Conservation (phyloP, 768 basidiomycete genomes). For the Megacollybia marginata region DNA sequence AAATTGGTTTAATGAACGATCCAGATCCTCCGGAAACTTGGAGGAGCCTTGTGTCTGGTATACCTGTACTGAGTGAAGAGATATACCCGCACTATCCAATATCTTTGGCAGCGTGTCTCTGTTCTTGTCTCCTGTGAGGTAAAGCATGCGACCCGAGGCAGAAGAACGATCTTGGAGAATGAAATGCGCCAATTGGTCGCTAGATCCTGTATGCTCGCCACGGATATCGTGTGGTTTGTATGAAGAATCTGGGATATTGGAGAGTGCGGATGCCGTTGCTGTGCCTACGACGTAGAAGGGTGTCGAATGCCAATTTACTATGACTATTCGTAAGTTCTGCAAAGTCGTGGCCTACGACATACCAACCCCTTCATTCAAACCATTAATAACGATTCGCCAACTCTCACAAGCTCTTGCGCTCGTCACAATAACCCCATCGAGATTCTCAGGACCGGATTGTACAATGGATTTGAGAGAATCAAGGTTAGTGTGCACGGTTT, state of each 20-base stretch:
- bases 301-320: slow-evolving; percentile 42
- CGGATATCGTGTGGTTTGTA: slow-evolving; percentile 24
- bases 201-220: slow-evolving; percentile 53
- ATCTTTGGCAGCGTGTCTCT: slow-evolving; percentile 38
- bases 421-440: slow-evolving; percentile 67
- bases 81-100: slow-evolving; percentile 34
- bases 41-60: slow-evolving; percentile 61
- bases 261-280: slow-evolving; percentile 46
- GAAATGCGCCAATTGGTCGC: slow-evolving; percentile 58
- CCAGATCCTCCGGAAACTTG: slow-evolving; percentile 40
- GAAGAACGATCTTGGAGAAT: slow-evolving; percentile 36
- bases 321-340: slow-evolving; percentile 7
- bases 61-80: slow-evolving; percentile 49
- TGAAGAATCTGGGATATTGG: slow-evolving; percentile 22
- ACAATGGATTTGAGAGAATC: slow-evolving; percentile 36
- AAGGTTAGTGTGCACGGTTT: slow-evolving; percentile 52
- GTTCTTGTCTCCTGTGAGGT: slow-evolving; percentile 81
- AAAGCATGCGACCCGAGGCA: slow-evolving; percentile 36
- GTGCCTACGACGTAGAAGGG: slow-evolving; percentile 81
- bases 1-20: slow-evolving; percentile 16
- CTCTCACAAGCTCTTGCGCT: slow-evolving; percentile 74
- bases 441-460: slow-evolving; percentile 25
- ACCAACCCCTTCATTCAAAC: slow-evolving; percentile 2
- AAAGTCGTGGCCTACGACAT: slow-evolving; percentile 1
- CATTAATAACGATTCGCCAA: slow-evolving; percentile 43